Conservation (phyloP, 2,329 filamentous ascomycete genomes). For the Hymenoscyphus salicellus region DNA sequence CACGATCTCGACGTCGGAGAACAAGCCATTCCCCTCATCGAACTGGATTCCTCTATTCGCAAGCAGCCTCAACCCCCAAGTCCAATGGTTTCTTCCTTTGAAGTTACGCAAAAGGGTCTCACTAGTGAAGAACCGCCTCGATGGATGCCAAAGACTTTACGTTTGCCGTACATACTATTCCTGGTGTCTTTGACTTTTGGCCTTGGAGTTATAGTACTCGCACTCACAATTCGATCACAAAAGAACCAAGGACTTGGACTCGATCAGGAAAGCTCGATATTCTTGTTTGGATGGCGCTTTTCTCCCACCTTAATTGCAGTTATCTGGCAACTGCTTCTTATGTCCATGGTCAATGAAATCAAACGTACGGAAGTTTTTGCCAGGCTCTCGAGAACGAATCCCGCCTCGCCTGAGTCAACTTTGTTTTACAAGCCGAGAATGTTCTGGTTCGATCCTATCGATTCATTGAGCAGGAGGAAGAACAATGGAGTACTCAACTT, state of each 20-base stretch:
- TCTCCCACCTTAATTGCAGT: constrained; percentile 19
- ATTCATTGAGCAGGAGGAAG: constrained; percentile 14
- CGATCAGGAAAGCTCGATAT: constrained; percentile 10
- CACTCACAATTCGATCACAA: constrained; percentile 13
- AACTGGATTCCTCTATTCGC: background rate
- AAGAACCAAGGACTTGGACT: constrained; percentile 14
- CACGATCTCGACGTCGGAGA: background rate
- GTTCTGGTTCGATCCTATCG: constrained; percentile 17
- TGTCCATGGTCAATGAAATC: constrained; percentile 16
- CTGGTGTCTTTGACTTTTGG: constrained; percentile 15
- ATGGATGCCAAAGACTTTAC: constrained; percentile 17
- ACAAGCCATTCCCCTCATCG: background rate
- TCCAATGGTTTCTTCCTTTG: background rate
- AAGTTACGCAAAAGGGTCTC: background rate
- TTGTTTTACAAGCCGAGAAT: constrained; percentile 13
- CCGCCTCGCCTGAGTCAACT: constrained; percentile 13
- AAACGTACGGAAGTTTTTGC: constrained; percentile 19
- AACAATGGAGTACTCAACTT: constrained; percentile 18
- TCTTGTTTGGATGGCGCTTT: constrained; percentile 21
- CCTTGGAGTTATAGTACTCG: constrained; percentile 12
- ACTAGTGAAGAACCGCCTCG: background rate
- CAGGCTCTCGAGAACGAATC: constrained; percentile 14
- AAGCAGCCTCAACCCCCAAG: background rate
- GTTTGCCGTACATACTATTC: constrained; percentile 13
- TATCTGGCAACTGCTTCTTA: constrained; percentile 17